Evolutionary conservation across 1,139 yeast genomes (phyloP), one percentile per base, ranked within the genome.

Genomic region (Hanseniaspora uvarum): DNA sequence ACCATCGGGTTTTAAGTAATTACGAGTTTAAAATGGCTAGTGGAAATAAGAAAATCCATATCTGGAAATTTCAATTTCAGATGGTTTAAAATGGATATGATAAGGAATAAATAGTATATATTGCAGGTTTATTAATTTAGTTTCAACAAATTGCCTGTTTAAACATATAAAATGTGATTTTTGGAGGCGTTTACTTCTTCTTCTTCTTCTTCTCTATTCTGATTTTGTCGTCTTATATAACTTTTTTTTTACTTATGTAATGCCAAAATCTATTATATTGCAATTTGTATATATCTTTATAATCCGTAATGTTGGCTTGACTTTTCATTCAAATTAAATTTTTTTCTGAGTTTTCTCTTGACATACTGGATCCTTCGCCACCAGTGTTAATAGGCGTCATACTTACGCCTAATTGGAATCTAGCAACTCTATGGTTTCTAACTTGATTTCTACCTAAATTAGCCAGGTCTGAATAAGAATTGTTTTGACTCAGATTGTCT

Each of bases 361-460:
- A 31, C 18, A 40, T 14, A 12, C 31, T 18, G 1, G 19, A 8
- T 16, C 11, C 5, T 0, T 49, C 52, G 4, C 45, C 52, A 5
- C 38, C 53, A 18, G 47, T 34, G 23, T 34, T 43, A 12, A 49
- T 2, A n/a, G 53, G 53, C 3, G 53, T 50, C 53, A 50, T 50
- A 4, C 44, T 24, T 4, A 50, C 53, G 6, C 53, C 53, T 11
- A 50, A 33, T 30, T 50, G 53, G 10, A 50, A 50, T 37, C 53
- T 50, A 26, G 53, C 48, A 18, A 30, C 37, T 44, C 38, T 44
- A 14, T 31, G 19, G 12, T 19, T 43, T 50, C 34, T 34, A 4
- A 21, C 30, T 8, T 43, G 16, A 12, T 43, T 49, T 26, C 38
- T 43, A 3, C n/a, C 14, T 37, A 30, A 16, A 5, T n/a, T 43